Percentiles rank a stretch among this genome's conserved stretches.
phyloP scores from a whole-genome alignment of 116 monocot genomes.

The Iris pallida region DNA sequence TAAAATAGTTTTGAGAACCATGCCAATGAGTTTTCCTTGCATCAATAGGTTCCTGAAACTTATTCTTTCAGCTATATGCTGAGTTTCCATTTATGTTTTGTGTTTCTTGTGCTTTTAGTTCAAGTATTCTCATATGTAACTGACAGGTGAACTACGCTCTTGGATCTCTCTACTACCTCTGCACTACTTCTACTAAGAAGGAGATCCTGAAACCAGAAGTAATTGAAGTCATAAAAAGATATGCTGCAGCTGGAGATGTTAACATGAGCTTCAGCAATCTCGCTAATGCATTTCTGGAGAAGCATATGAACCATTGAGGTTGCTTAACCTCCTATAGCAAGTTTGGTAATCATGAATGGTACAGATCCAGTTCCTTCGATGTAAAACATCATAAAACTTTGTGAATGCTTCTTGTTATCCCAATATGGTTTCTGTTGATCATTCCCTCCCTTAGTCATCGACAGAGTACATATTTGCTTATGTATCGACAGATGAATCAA shows the following conservation, averaged over 20 bases:
- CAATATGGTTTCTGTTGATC: too few relatives aligned
- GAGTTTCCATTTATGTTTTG: neutral
- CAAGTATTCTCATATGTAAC: neutral
- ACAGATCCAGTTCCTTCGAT: too few relatives aligned
- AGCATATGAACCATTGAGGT: slow-evolving; percentile 31
- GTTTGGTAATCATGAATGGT: neutral
- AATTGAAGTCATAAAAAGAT: slow-evolving; percentile 51
- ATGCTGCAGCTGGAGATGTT: slow-evolving; percentile 59
- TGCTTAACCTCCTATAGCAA: neutral
- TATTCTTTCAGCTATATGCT: too few relatives aligned
- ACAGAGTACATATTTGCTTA: too few relatives aligned
- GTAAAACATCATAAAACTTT: too few relatives aligned
- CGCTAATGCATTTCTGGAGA: slow-evolving; percentile 78
- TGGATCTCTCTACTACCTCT: slow-evolving; percentile 75
- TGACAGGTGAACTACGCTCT: slow-evolving; percentile 83
- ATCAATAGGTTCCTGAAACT: too few relatives aligned
- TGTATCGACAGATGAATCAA: too few relatives aligned
- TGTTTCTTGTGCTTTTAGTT: neutral
- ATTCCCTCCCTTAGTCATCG: too few relatives aligned
- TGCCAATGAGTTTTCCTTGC: neutral
- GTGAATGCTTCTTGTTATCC: too few relatives aligned
- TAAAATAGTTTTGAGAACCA: neutral
- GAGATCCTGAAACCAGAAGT: slow-evolving; percentile 88
- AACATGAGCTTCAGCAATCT: slow-evolving; percentile 67
- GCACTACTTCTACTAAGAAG: slow-evolving; percentile 53